These are phyloP conservation scores for Lentinula sp. DNA, from an alignment of 768 basidiomycete species.

Conservation along the genomic window DNA sequence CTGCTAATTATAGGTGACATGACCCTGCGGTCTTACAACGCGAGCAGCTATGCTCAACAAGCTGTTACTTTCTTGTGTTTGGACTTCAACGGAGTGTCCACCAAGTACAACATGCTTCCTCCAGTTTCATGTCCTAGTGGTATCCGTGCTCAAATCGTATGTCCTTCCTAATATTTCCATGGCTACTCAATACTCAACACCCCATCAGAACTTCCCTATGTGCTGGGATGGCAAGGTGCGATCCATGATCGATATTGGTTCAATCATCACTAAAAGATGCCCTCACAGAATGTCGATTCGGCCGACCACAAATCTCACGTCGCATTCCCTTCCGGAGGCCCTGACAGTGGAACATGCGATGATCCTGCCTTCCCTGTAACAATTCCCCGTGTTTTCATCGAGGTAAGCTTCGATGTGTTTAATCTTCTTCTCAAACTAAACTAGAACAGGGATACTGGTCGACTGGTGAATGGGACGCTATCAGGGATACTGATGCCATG, in stretches of 20 bases:
- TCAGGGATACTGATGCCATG: constrained; percentile 32
- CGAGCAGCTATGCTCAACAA: constrained; percentile 35
- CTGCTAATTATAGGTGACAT: constrained; percentile 26
- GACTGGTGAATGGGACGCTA: constrained; percentile 25
- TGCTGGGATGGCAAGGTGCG: constrained; percentile 51
- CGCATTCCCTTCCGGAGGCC: constrained; percentile 37
- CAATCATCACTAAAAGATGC: neutral
- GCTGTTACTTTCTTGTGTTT: constrained; percentile 44
- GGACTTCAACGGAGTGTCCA: constrained; percentile 35
- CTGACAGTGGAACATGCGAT: constrained; percentile 42
- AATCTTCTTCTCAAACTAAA: neutral
- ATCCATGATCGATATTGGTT: neutral
- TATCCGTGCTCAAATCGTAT: constrained; percentile 43
- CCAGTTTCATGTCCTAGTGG: constrained; percentile 35
- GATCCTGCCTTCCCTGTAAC: constrained; percentile 40
- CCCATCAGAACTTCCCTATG: constrained; percentile 41
- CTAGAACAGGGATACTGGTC: constrained; percentile 37
- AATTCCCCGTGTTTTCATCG: constrained; percentile 45
- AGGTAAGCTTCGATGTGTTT: constrained; percentile 24
- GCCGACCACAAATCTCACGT: constrained; percentile 49
- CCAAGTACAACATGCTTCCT: constrained; percentile 32
- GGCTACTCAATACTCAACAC: neutral
- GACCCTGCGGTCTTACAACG: constrained; percentile 40
- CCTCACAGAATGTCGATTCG: constrained; percentile 35
- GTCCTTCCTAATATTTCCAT: constrained; percentile 11